These are phyloP conservation scores for Ogataea saltuana DNA, from an alignment of 805 yeast genomes.

Conservation along the genomic window DNA sequence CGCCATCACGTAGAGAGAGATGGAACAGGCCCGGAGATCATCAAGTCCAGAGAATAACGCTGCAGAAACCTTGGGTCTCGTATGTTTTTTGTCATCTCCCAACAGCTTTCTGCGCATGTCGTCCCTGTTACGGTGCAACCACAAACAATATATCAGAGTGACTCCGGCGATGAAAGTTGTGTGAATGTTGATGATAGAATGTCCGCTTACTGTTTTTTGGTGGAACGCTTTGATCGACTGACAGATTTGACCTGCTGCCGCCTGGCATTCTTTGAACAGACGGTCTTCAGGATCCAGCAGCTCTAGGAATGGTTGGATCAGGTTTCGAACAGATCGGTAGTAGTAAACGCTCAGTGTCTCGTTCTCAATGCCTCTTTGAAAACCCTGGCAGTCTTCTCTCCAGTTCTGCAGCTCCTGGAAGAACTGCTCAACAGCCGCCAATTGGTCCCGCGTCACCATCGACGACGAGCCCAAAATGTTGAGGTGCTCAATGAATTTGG, in stretches of 20 bases:
- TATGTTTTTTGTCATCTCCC: slow-evolving; percentile 60
- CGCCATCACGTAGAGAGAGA: slow-evolving; percentile 63
- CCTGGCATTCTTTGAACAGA: slow-evolving; percentile 64
- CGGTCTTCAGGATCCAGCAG: slow-evolving; percentile 60
- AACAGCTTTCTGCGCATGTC: slow-evolving; percentile 54
- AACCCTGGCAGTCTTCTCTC: slow-evolving; percentile 53
- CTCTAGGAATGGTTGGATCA: slow-evolving; percentile 66
- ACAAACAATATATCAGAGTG: slow-evolving; percentile 63
- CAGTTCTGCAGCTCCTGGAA: slow-evolving; percentile 58
- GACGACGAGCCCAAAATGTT: slow-evolving; percentile 39
- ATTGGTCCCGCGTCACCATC: slow-evolving; percentile 38
- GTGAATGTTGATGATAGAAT: slow-evolving; percentile 65
- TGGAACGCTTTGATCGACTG: slow-evolving; percentile 63
- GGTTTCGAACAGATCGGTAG: slow-evolving; percentile 56
- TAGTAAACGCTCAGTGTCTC: slow-evolving; percentile 61
- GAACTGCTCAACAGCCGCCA: slow-evolving; percentile 51
- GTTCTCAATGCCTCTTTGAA: slow-evolving; percentile 52
- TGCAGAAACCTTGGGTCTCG: slow-evolving; percentile 58
- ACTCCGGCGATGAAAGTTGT: slow-evolving; percentile 71
- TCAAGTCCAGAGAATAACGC: slow-evolving; percentile 56
- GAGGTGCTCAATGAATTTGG: slow-evolving; percentile 55
- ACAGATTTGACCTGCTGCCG: slow-evolving; percentile 71
- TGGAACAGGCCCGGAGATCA: slow-evolving; percentile 65
- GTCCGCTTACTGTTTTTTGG: slow-evolving; percentile 61
- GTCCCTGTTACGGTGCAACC: slow-evolving; percentile 64